phyloP scores from a whole-genome alignment of 163 green algal species.

The Trebouxia gelatinosa region DNA sequence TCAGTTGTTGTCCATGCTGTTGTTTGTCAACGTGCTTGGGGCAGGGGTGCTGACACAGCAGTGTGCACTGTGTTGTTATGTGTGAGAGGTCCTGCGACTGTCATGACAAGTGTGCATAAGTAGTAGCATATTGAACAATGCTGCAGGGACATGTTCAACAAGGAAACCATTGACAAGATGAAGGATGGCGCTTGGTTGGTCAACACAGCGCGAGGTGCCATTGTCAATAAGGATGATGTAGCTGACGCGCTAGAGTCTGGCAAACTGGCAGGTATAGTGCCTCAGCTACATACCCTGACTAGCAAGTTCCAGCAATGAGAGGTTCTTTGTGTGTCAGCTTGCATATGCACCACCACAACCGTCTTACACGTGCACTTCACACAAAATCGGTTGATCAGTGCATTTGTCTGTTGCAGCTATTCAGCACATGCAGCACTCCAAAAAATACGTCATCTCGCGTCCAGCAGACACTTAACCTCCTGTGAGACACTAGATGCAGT shows the following conservation, averaged over 20 bases:
- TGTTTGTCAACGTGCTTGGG: background rate
- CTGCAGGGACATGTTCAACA: constrained; percentile 34
- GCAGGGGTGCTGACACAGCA: background rate
- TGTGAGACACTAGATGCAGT: constrained; percentile 58
- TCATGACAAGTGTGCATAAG: no score
- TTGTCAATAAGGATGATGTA: constrained; percentile 30
- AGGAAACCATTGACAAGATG: constrained; percentile 37
- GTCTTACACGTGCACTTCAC: background rate
- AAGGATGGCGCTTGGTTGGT: constrained; percentile 42
- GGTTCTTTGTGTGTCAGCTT: no score
- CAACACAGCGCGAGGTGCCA: constrained; percentile 40
- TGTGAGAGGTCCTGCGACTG: background rate
- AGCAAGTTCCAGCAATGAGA: background rate
- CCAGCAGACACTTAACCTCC: background rate
- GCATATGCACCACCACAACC: background rate
- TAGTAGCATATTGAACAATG: no score
- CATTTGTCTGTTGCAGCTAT: no score
- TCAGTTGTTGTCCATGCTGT: background rate
- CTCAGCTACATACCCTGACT: background rate
- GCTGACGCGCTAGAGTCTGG: constrained; percentile 36
- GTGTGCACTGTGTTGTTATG: background rate
- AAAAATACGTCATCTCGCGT: background rate
- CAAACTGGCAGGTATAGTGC: constrained; percentile 26
- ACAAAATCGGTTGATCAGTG: no score
- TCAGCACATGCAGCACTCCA: no score